Base-by-base conservation (phyloP, 495 filamentous ascomycete genomes). In the Podospora appendiculata region DNA sequence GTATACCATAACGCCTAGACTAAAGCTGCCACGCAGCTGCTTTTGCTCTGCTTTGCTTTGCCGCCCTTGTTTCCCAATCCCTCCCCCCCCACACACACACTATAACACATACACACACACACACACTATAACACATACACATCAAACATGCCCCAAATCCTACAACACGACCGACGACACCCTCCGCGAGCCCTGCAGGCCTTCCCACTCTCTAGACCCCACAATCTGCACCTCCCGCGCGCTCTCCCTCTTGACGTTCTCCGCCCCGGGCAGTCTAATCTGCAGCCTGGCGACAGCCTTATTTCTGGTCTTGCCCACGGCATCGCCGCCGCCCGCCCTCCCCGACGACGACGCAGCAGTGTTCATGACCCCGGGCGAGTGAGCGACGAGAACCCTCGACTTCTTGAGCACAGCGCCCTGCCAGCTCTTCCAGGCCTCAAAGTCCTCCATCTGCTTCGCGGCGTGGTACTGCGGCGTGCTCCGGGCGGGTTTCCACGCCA, bases 261-360 rank as follows among this genome's bases (percentile, higher is more conserved):
- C 17, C 3, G 14, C 54, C 9, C 69, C 72, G 4, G 72, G 75
- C 6, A 79, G 51, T 16, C 66, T 50, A 35, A 81, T 70, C 55
- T 77, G 67, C 44, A 79, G 56, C 52, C 60, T 75, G 6, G 75
- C 78, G 0, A 69, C 78, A 17, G 72, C 62, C 32, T 62, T 61
- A 8, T 62, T 62, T 58, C 66, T 72, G 17, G 41, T 48, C 36
- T 60, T 69, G 4, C 59, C 42, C 41, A 51, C 43, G 4, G 32
- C 40, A 39, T 6, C 11, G 19, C 6, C 36, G 4, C 16, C 18
- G 39, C n/a, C n/a, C 40, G 55, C 64, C 47, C 60, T 45, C 16
- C 55, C 52, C 33, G 17, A 76, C 54, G 8, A 71, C n/a, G n/a
- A n/a, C n/a, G n/a, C n/a, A n/a, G 25, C 25, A 25, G 25, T 5